phyloP scores from a whole-genome alignment of 2,329 filamentous ascomycete genomes.

The Fusarium globosum region DNA sequence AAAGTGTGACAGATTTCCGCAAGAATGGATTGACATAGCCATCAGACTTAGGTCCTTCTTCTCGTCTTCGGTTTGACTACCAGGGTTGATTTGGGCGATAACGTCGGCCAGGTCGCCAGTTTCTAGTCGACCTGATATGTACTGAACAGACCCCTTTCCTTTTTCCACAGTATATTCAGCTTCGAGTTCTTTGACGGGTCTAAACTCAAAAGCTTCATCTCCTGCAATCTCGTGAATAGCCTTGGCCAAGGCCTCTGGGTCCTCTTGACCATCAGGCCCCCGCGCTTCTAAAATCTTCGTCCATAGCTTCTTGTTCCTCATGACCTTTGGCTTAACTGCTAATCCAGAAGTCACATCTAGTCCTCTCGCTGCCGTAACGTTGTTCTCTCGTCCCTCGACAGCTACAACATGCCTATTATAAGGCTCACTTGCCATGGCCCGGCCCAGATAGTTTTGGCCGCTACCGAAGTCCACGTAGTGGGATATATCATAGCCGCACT shows the following conservation, averaged over 20 bases:
- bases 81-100: slow-evolving; percentile 67
- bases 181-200: slow-evolving; percentile 60
- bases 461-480: slow-evolving; percentile 97
- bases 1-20: slow-evolving; percentile 96
- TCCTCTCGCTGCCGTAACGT: slow-evolving; percentile 84
- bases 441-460: slow-evolving; percentile 94
- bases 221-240: slow-evolving; percentile 51
- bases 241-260: slow-evolving; percentile 52
- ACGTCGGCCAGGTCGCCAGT: slow-evolving; percentile 78
- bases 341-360: slow-evolving; percentile 88
- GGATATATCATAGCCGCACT: slow-evolving; percentile 72
- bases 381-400: slow-evolving; percentile 87
- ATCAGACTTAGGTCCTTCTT: slow-evolving; percentile 68
- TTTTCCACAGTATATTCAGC: slow-evolving; percentile 66
- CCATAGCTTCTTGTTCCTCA: slow-evolving; percentile 86
- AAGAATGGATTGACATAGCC: slow-evolving; percentile 96
- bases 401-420: slow-evolving; percentile 91
- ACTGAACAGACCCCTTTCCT: slow-evolving; percentile 78
- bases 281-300: slow-evolving; percentile 60
- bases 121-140: slow-evolving; percentile 79
- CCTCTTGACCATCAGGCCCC: slow-evolving; percentile 50
- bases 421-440: slow-evolving; percentile 84
- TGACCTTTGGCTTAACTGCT: slow-evolving; percentile 76
- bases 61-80: slow-evolving; percentile 32
- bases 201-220: slow-evolving; percentile 55